Evolutionary conservation across 352 stramenopile species (phyloP), one percentile per base, ranked within the genome.

Genomic region (Pythium aquatile): DNA sequence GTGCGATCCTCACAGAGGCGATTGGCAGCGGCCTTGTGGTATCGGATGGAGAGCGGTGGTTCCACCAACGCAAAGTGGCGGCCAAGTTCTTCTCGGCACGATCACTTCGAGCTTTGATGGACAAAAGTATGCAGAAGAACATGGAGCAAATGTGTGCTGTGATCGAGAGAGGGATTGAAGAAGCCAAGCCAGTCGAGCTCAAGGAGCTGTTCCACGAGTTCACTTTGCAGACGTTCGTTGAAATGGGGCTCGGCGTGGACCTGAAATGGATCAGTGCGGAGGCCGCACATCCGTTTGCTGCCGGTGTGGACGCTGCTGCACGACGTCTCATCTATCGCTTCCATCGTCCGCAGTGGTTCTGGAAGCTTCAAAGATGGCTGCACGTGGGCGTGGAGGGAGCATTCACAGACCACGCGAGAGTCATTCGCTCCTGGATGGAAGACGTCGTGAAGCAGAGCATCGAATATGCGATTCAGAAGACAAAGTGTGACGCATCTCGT

Each of bases 201-300:
- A 61, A 57, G 0, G 58, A 79, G 33, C 55, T 76, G 8, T 84
- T 84, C 58, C 75, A 82, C 46, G 66, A 69, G 9, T 85, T 87
- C 35, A 72, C 78, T 6, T 76, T 87, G 10, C 73, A 85, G 51
- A 75, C 77, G 24, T 90, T 88, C 42, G 70, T 75, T 0, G 75
- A 87, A 30, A 70, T 89, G 33, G 70, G 67, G 5, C 82, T 89
- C 13, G 80, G 78, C 3, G 47, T 85, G 17, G 64, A 85, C 44
- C 68, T 76, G 28, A 67, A 86, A 28, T 73, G 71, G 4, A 65
- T 84, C 20, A 68, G 72, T 40, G 37, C 37, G 4, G 37, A 44
- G 9, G 37, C 37, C 37, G 37, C 37, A 11, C 37, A 13, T 14
- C 37, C 37, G 37, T 44, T 44, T 17, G 37, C 37, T 17, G 37